Base-by-base conservation (phyloP, 257 asterid species). In the Dorcoceras hygrometricum region DNA sequence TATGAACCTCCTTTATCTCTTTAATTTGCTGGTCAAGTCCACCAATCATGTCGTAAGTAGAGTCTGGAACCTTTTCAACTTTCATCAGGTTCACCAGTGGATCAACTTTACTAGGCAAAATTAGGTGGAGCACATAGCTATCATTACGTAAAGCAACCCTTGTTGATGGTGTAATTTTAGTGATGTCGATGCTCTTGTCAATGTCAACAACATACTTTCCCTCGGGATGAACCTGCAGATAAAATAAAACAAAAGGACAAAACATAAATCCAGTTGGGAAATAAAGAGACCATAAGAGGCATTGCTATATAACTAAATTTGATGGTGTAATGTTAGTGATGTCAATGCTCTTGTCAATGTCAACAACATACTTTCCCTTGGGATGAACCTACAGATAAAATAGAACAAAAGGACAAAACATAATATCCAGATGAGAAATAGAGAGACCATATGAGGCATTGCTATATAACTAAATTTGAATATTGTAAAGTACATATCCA, bases 11-110 rank as follows among this genome's bases (percentile, higher is more conserved):
- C 75, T 89, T 86, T 23, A 93, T 93, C 86, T 93, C 98, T 67
- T 89, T 93, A 68, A 93, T 93, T 81, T 93, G 97, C 83, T 88
- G 97, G 77, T 93, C 98, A 58, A 93, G 97, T 53, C 93, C 88
- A 78, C 90, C 87, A 79, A 84, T 82, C 90, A 84, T 84, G 74
- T 82, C 90, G 77, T 81, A 84, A 14, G 90, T 81, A 72, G 87
- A 84, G 68, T 84, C 86, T 2, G 87, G 90, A 48, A 84, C 90
- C 73, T 84, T 84, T 69, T 82, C 87, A 63, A 84, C 90, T 80
- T 84, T 81, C 90, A 84, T 82, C 53, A 84, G 84, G 75, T 84
- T 84, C 80, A 84, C 84, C 62, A 81, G 72, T 11, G 87, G 85
- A 78, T 84, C 84, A 39, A 82, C 86, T 79, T 84, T 81, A 73